phyloP scores from a whole-genome alignment of 2,329 filamentous ascomycete species.

The Penicillium frequentans region DNA sequence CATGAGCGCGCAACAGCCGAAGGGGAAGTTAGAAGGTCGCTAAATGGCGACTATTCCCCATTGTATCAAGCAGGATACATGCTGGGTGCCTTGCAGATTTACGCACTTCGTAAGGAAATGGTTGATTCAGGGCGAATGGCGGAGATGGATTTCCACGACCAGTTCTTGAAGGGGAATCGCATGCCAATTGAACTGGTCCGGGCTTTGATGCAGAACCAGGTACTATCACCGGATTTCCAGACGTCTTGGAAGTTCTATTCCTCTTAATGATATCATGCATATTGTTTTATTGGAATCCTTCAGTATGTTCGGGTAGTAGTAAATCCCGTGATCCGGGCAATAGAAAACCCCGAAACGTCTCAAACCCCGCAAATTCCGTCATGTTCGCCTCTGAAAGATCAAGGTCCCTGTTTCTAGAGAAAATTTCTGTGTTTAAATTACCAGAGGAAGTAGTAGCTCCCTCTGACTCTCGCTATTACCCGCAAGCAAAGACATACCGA shows the following conservation, averaged over 20 bases:
- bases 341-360: neutral
- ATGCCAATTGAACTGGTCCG: conserved; percentile 32
- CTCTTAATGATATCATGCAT: neutral
- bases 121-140: conserved; percentile 39
- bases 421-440: neutral
- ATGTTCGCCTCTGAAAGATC: neutral
- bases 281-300: neutral
- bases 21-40: conserved; percentile 59
- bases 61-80: conserved; percentile 63
- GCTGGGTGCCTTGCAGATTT: conserved; percentile 59
- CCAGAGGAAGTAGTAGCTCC: neutral
- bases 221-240: conserved; percentile 46
- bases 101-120: conserved; percentile 52
- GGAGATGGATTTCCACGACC: conserved; percentile 60
- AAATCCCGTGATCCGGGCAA: neutral
- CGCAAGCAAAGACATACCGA: neutral
- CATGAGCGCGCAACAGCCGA: conserved; percentile 62
- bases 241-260: conserved; percentile 54
- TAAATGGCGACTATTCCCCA: conserved; percentile 58
- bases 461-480: neutral
- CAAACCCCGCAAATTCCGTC: neutral
- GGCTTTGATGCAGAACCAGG: conserved; percentile 47
- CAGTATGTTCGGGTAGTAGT: neutral
- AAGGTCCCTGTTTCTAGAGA: neutral
- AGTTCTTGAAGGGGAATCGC: conserved; percentile 51